Conservation (phyloP, 2,329 filamentous ascomycete species). For the Verticillium longisporum region DNA sequence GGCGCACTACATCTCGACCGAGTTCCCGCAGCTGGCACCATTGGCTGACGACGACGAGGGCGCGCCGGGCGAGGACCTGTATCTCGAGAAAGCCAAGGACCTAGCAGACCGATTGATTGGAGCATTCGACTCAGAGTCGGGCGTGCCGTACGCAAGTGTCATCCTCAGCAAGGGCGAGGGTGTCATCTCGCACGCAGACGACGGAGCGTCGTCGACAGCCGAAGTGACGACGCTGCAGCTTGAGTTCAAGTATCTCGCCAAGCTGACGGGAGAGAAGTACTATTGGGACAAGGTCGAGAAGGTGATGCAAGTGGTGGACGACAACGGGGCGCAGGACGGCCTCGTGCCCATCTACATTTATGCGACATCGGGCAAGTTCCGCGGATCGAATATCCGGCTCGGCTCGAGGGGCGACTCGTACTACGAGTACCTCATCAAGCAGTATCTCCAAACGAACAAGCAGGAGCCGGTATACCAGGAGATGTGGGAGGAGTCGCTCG, state of each 20-base stretch:
- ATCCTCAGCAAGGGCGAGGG: slow-evolving; percentile 74
- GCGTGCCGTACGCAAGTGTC: slow-evolving; percentile 84
- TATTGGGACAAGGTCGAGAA: slow-evolving; percentile 92
- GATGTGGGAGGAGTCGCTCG: slow-evolving; percentile 85
- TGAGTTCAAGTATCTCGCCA: slow-evolving; percentile 94
- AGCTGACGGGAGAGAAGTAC: slow-evolving; percentile 82
- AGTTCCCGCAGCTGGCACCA: slow-evolving; percentile 73
- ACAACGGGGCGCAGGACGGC: slow-evolving; percentile 71
- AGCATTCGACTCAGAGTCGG: slow-evolving; percentile 81
- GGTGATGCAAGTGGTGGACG: slow-evolving; percentile 85
- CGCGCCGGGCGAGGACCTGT: slow-evolving; percentile 76
- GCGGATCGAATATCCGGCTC: slow-evolving; percentile 78
- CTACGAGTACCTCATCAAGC: slow-evolving; percentile 98
- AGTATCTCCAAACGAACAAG: slow-evolving; percentile 88
- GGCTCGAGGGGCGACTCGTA: slow-evolving; percentile 95
- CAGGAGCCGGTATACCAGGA: slow-evolving; percentile 80
- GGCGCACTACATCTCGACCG: slow-evolving; percentile 88
- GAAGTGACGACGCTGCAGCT: slow-evolving; percentile 90
- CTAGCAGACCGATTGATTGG: slow-evolving; percentile 80
- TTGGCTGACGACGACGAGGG: slow-evolving; percentile 65
- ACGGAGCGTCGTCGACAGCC: slow-evolving; percentile 85
- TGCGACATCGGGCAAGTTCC: slow-evolving; percentile 70
- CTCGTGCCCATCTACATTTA: slow-evolving; percentile 89
- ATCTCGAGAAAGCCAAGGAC: slow-evolving; percentile 92
- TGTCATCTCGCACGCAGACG: slow-evolving; percentile 74